Base-by-base conservation (phyloP, 1,139 yeast species). In the Geotrichum macrosporum region DNA sequence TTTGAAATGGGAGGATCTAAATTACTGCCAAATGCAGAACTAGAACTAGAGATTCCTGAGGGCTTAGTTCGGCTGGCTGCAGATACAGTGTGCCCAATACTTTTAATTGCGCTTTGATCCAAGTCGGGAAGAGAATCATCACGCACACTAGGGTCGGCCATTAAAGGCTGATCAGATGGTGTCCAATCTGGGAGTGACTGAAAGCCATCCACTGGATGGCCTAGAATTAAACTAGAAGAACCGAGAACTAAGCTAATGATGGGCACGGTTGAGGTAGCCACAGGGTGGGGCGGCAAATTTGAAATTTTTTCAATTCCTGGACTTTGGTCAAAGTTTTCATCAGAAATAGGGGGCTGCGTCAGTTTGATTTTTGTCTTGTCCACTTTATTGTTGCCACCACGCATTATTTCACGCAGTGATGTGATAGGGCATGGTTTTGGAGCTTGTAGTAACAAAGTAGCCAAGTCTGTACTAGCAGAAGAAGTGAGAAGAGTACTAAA, bases 361-460 rank as follows among this genome's bases (percentile, higher is more conserved):
- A 20, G 16, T 8, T 26, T 37, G 22, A 12, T 8, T 10, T 37
- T 27, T 19, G n/a, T 30, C 20, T 9, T 33, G 13, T 31, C 32
- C 2, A n/a, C 15, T 16, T 41, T 46, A 26, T 34, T 46, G 27
- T 34, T 40, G 22, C 47, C n/a, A 6, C 48, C 49, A 31, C 33
- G 15, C 46, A 49, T 38, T 16, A 44, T 44, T 20, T 48, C 56
- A 12, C 53, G 51, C 22, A 61, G 47, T 3, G 62, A 56, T 3
- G 60, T 53, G 13, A 55, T 52, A 2, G 45, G 80, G 67, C 57
- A 51, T 0, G 85, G 87, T 58, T 89, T 88, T 2, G 94, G 87
- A 0, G 85, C 92, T 59, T 88, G 95, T 32, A 92, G 72, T 48
- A 92, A 71, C 37, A 94, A 70, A 0, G 84, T 73, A 0, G 94